These are phyloP conservation scores for Chiua sp. DNA, from an alignment of 1,284 basidiomycete genomes.

Conservation along the genomic window DNA sequence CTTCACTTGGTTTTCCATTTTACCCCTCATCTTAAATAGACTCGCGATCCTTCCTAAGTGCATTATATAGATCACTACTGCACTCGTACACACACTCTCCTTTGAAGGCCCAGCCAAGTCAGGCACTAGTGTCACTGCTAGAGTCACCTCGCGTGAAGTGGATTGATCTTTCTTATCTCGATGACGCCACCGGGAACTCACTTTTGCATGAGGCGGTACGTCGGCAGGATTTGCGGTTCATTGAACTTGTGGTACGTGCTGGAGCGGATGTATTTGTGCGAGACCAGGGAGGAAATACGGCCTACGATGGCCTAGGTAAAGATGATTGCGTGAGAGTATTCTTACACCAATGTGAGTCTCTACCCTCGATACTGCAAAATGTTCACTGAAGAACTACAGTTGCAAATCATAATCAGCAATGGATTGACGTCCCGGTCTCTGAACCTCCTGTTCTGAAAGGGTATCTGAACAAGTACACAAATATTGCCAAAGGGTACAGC, in stretches of 20 bases:
- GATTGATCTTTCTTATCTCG: slow-evolving; percentile 73
- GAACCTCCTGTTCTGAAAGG: slow-evolving; percentile 78
- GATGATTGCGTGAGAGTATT: slow-evolving; percentile 88
- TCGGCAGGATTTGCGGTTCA: slow-evolving; percentile 80
- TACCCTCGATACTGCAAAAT: background rate
- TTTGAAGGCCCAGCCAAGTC: slow-evolving; percentile 46
- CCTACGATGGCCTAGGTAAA: slow-evolving; percentile 72
- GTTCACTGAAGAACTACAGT: slow-evolving; percentile 48
- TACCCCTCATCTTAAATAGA: slow-evolving; percentile 50
- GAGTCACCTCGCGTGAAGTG: slow-evolving; percentile 65
- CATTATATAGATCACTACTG: slow-evolving; percentile 76
- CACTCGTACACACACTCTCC: slow-evolving; percentile 74
- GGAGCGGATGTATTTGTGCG: slow-evolving; percentile 93
- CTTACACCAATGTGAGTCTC: slow-evolving; percentile 76
- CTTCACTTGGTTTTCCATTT: background rate
- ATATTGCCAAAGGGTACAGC: slow-evolving; percentile 90
- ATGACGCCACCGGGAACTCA: slow-evolving; percentile 79
- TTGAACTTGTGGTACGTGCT: slow-evolving; percentile 84
- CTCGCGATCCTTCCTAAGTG: slow-evolving; percentile 80
- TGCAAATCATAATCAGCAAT: slow-evolving; percentile 77
- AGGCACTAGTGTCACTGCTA: slow-evolving; percentile 59
- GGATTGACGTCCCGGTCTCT: slow-evolving; percentile 53
- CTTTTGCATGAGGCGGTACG: slow-evolving; percentile 89
- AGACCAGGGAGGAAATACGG: slow-evolving; percentile 79
- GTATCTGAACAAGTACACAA: slow-evolving; percentile 90